Percentiles rank a stretch among this genome's conserved stretches.
Evolutionary conservation across 1,139 yeast species (phyloP).

Genomic region (Scheffersomyces cryptocercus): DNA sequence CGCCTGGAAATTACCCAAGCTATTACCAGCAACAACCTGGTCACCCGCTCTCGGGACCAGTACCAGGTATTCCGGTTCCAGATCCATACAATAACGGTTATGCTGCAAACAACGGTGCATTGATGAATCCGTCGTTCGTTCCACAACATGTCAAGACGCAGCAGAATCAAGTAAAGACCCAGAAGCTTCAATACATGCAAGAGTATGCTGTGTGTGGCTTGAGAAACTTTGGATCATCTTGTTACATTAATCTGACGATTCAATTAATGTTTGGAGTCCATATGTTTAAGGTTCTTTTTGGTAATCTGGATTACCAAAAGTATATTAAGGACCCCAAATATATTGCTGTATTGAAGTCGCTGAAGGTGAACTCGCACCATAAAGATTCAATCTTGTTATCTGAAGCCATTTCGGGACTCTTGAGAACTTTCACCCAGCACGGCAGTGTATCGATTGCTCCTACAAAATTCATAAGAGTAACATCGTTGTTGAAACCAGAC

Average conservation of each 20-base stretch:
- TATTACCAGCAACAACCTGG: too few relatives aligned
- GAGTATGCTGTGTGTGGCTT: slow-evolving; percentile 62
- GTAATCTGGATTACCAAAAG: slow-evolving; percentile 42
- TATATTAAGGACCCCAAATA: slow-evolving; percentile 38
- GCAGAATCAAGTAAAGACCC: slow-evolving; percentile 17
- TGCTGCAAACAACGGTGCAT: too few relatives aligned
- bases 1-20: too few relatives aligned
- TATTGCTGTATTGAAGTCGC: slow-evolving; percentile 19
- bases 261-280: slow-evolving; percentile 63
- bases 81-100: too few relatives aligned
- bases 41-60: too few relatives aligned
- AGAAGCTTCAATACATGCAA: slow-evolving; percentile 39
- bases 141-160: slow-evolving; percentile 18
- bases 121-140: slow-evolving; percentile 9
- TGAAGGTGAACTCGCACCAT: slow-evolving; percentile 17
- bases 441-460: slow-evolving; percentile 69
- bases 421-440: slow-evolving; percentile 48
- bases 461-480: slow-evolving; percentile 56
- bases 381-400: slow-evolving; percentile 41
- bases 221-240: slow-evolving; percentile 68
- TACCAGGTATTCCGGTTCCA: too few relatives aligned
- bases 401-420: slow-evolving; percentile 46
- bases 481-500: slow-evolving; percentile 60
- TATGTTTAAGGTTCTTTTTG: slow-evolving; percentile 41
- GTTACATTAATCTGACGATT: slow-evolving; percentile 69